These are phyloP conservation scores for Lolium multiflorum DNA, from an alignment of 176 grass and related monocot genomes.

Conservation along the genomic window DNA sequence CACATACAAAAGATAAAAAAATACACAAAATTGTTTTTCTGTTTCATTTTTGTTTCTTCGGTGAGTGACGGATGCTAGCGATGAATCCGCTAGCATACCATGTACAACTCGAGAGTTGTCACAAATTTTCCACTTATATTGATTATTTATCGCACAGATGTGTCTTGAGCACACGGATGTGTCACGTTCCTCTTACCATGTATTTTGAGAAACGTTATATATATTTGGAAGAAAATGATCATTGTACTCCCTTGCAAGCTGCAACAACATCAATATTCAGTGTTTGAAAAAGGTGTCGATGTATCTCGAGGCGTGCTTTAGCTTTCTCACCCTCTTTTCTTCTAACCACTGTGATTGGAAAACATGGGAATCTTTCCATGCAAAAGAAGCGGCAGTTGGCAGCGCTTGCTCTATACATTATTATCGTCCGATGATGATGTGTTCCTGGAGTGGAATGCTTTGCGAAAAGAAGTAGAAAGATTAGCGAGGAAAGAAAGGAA, in stretches of 20 bases:
- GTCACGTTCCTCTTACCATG: conserved; percentile 17
- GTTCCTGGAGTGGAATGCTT: not conserved
- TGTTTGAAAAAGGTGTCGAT: not conserved
- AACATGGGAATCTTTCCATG: conserved; percentile 4
- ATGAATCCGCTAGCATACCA: conserved; percentile 30
- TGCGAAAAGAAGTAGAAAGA: not conserved
- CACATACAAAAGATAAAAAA: conserved; percentile 17
- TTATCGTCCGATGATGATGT: not conserved
- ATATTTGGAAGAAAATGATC: not conserved
- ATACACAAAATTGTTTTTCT: conserved; percentile 2
- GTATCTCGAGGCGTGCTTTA: not conserved
- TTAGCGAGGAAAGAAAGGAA: conserved; percentile 16
- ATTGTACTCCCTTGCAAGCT: no score
- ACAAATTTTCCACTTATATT: not conserved
- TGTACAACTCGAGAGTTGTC: conserved; percentile 40
- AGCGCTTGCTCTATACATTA: not conserved
- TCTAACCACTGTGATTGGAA: not conserved
- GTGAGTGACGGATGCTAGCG: conserved; percentile 24
- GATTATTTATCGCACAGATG: not conserved
- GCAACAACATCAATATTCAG: not conserved
- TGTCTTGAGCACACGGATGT: not conserved
- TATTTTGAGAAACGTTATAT: not conserved
- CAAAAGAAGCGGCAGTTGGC: not conserved
- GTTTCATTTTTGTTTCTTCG: conserved; percentile 31
- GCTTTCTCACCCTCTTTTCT: not conserved